A percentile compares a stretch with the other conserved stretches of the same genome.
These are phyloP conservation scores for Zygotorulaspora florentina DNA, from an alignment of 805 yeast genomes.

Conservation along the genomic window DNA sequence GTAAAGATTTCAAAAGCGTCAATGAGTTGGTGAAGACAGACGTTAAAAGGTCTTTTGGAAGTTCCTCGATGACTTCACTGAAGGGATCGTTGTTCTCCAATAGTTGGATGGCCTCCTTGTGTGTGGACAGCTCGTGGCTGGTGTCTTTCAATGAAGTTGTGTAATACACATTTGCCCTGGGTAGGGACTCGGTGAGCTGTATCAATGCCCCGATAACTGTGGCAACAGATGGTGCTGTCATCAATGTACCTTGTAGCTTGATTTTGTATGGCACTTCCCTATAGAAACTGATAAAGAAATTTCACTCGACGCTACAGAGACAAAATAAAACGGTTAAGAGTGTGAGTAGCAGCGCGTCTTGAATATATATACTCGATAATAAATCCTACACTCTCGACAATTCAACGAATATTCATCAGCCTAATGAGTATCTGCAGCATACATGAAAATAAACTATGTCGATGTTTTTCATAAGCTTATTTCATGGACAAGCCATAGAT, in stretches of 20 bases:
- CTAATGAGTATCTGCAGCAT: no score
- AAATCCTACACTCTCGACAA: no score
- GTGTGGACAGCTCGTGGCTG: slow-evolving; percentile 11
- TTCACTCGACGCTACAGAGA: background rate
- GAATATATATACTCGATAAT: no score
- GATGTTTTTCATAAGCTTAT: background rate
- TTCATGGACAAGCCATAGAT: slow-evolving; percentile 7
- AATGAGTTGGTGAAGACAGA: slow-evolving; percentile 52
- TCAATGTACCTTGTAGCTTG: background rate
- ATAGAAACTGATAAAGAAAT: background rate
- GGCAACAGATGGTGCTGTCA: slow-evolving; percentile 9
- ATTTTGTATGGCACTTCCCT: background rate
- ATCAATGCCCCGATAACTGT: slow-evolving; percentile 15
- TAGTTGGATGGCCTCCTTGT: slow-evolving; percentile 19
- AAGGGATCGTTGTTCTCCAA: slow-evolving; percentile 33
- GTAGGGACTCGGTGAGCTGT: slow-evolving; percentile 13
- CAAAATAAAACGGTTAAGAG: background rate
- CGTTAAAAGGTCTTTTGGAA: slow-evolving; percentile 27
- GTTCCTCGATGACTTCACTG: slow-evolving; percentile 17
- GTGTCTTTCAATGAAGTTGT: slow-evolving; percentile 21
- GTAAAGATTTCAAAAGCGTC: slow-evolving; percentile 55
- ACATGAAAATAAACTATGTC: background rate
- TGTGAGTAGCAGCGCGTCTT: no score
- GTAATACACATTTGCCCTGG: slow-evolving; percentile 17
- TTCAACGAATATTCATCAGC: no score